A percentile compares a stretch with the other conserved stretches of the same genome.
phyloP scores from a whole-genome alignment of 495 filamentous ascomycete species.

The Thozetella sp. region DNA sequence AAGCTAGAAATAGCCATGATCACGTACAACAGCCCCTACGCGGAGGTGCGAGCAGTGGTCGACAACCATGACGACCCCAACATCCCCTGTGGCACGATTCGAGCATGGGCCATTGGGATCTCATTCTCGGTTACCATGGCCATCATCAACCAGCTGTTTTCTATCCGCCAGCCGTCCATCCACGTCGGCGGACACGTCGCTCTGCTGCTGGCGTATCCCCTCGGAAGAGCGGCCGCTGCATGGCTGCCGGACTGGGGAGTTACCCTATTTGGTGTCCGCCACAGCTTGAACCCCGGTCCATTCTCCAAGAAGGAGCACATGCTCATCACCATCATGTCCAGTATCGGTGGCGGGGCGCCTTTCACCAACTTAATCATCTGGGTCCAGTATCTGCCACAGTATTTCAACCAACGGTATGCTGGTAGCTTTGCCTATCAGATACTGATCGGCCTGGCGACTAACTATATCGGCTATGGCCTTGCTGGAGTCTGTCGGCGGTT shows the following conservation, averaged over 20 bases:
- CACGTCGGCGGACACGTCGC: slow-evolving; percentile 27
- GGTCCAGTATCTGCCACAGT: slow-evolving; percentile 33
- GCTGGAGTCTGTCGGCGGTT: slow-evolving; percentile 54
- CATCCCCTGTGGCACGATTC: slow-evolving; percentile 32
- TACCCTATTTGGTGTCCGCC: slow-evolving; percentile 29
- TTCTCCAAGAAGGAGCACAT: slow-evolving; percentile 52
- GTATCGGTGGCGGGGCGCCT: slow-evolving; percentile 23
- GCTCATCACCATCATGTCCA: slow-evolving; percentile 46
- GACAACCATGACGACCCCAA: slow-evolving; percentile 38
- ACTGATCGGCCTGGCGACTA: slow-evolving; percentile 34
- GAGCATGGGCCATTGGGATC: slow-evolving; percentile 36
- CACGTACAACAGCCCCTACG: slow-evolving; percentile 42
- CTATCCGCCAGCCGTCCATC: slow-evolving; percentile 33
- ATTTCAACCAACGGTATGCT: slow-evolving; percentile 36
- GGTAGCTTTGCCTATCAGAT: slow-evolving; percentile 39
- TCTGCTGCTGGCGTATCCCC: slow-evolving; percentile 33
- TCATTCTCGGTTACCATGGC: slow-evolving; percentile 26
- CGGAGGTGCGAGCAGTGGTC: slow-evolving; percentile 47
- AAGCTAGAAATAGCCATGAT: slow-evolving; percentile 39
- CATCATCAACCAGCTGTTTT: slow-evolving; percentile 37
- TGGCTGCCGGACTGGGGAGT: slow-evolving; percentile 33
- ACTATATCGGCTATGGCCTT: slow-evolving; percentile 49
- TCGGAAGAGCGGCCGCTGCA: slow-evolving; percentile 31
- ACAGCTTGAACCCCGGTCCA: slow-evolving; percentile 43
- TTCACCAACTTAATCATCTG: slow-evolving; percentile 43